Evolutionary conservation across 805 yeast genomes (phyloP).

Genomic region (Deakozyma indianensis): DNA sequence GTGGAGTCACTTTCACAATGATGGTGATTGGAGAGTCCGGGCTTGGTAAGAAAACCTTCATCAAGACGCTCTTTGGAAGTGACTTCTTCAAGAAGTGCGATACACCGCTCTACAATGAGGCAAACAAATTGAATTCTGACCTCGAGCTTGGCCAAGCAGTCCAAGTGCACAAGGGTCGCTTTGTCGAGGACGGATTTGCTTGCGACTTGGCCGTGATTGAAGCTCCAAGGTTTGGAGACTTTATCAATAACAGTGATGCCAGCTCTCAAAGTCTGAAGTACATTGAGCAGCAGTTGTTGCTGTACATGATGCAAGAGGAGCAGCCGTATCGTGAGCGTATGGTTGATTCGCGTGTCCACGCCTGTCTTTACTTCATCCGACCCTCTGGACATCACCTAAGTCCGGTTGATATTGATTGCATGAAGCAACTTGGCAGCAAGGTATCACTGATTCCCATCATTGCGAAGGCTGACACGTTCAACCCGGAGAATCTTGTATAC

Average conservation of each 20-base stretch:
- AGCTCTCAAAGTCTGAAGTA: slow-evolving; percentile 83
- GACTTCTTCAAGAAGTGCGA: slow-evolving; percentile 12
- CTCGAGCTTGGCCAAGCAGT: slow-evolving; percentile 38
- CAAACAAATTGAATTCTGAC: slow-evolving; percentile 41
- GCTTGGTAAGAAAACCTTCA: slow-evolving; percentile 80
- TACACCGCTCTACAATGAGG: neutral
- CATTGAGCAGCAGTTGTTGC: slow-evolving; percentile 81
- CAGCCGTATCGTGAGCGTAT: slow-evolving; percentile 54
- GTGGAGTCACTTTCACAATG: slow-evolving; percentile 47
- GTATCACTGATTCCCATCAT: slow-evolving; percentile 83
- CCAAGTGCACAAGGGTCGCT: slow-evolving; percentile 50
- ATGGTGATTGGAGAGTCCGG: slow-evolving; percentile 82
- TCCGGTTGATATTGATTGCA: slow-evolving; percentile 76
- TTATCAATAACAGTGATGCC: slow-evolving; percentile 68
- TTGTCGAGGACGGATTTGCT: slow-evolving; percentile 73
- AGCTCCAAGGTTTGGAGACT: slow-evolving; percentile 91
- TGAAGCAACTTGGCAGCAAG: slow-evolving; percentile 68
- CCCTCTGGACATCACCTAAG: slow-evolving; percentile 83
- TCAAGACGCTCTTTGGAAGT: slow-evolving; percentile 74
- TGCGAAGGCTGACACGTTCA: slow-evolving; percentile 76
- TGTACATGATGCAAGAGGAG: slow-evolving; percentile 82
- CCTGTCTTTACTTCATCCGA: slow-evolving; percentile 76
- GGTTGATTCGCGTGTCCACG: slow-evolving; percentile 75
- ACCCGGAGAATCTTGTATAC: slow-evolving; percentile 50
- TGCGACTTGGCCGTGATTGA: slow-evolving; percentile 71